Evolutionary conservation across 495 filamentous ascomycete species (phyloP), one percentile per base, ranked within the genome.

Genomic region (Rhypophila decipiens): DNA sequence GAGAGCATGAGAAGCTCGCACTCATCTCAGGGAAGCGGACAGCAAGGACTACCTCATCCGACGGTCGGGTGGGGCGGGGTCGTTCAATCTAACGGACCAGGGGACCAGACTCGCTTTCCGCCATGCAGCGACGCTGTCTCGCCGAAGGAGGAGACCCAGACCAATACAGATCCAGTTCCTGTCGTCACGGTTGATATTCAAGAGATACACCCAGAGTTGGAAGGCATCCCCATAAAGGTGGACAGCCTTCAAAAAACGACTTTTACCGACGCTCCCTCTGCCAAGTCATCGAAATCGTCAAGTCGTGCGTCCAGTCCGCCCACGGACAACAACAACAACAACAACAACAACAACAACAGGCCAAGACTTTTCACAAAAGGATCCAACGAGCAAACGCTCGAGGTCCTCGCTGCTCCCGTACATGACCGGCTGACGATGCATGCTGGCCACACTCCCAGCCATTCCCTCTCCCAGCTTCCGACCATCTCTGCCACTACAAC

Each of bases 401-500:
- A 69, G 46, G 61, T 68, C 12, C 55, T 74, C 41, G 54, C 57
- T 17, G 66, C 68, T n/a, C 51, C 60, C 2, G 72, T 66, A 43
- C 55, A 59, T 17, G 58, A 56, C 24, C 63, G 72, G 27, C 68
- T 73, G 15, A 74, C 59, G 1, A 74, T 75, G 68, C 69, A 74
- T 38, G 72, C 72, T 9, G 72, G 72, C 20, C 69, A 75, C 42
- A 74, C 70, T 1, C 72, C 72, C 13, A 72, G 60, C 34, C 72
- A 73, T 42, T 73, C 70, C 4, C 60, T 73, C 37, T 72, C 68
- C 11, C 46, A 66, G 2, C 20, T 73, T 7, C 60, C 68, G 5
- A 71, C 70, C 4, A 58, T 61, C 5, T 65, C 63, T 20, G 59
- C 52, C 5, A 60, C 43, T 21, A 54, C 59, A 1, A 70, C 70